Conservation (phyloP, 208 protist genomes). For the Acanthamoeba lenticulata region DNA sequence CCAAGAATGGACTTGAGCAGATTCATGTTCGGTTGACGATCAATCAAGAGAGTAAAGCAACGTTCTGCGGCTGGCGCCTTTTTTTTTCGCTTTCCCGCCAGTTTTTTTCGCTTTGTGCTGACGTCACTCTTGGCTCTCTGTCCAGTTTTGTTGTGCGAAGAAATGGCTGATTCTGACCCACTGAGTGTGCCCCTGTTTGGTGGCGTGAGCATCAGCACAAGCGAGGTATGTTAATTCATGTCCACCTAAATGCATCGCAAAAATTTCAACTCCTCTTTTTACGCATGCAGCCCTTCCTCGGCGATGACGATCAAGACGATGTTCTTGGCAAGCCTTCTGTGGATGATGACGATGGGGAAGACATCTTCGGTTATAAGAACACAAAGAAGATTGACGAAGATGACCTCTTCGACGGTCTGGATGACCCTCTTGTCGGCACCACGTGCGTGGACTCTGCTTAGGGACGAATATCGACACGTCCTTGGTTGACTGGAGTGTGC, state of each 20-base stretch:
- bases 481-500: too few relatives aligned
- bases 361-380: neutral
- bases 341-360: neutral
- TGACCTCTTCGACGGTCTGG: neutral
- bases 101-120: neutral
- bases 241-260: neutral
- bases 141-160: too few relatives aligned
- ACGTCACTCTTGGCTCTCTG: neutral
- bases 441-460: neutral
- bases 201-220: neutral
- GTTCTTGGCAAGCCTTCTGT: neutral
- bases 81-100: neutral
- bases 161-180: neutral
- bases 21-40: too few relatives aligned
- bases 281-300: neutral
- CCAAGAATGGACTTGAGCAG: neutral
- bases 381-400: neutral
- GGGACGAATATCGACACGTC: too few relatives aligned
- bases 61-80: neutral
- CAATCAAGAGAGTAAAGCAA: too few relatives aligned
- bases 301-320: neutral
- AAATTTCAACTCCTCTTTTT: too few relatives aligned
- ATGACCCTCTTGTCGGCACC: neutral
- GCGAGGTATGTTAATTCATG: neutral
- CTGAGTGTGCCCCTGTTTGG: slow-evolving; percentile 9